These are phyloP conservation scores for Yamadazyma dendronema DNA, from an alignment of 1,139 yeast genomes.

Conservation along the genomic window DNA sequence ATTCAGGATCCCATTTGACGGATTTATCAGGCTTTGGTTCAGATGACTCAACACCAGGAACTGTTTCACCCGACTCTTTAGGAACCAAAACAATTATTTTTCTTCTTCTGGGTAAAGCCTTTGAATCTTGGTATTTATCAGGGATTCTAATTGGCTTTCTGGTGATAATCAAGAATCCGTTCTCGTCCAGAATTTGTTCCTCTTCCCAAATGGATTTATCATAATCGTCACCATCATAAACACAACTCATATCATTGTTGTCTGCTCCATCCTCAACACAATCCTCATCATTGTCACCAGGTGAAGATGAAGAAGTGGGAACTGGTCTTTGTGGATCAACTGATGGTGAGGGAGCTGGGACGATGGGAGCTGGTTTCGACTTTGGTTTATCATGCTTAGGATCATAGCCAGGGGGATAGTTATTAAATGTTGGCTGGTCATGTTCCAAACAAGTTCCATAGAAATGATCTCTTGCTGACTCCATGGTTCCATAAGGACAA, in stretches of 20 bases:
- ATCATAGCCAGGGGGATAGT: conserved; percentile 12
- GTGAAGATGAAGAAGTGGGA: not conserved
- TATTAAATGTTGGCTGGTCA: conserved; percentile 16
- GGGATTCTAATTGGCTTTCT: conserved; percentile 24
- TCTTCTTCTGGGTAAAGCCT: conserved; percentile 15
- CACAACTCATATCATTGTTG: conserved; percentile 5
- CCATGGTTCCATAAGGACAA: conserved; percentile 48
- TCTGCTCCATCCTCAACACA: not conserved
- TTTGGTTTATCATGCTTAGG: not conserved
- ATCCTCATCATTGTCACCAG: not conserved
- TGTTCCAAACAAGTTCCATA: conserved; percentile 54
- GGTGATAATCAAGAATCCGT: conserved; percentile 21
- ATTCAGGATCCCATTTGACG: conserved; percentile 1
- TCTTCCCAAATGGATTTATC: conserved; percentile 27
- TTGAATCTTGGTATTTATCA: conserved; percentile 14
- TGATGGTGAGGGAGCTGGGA: not conserved
- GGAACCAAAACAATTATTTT: conserved; percentile 18
- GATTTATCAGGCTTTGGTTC: not conserved
- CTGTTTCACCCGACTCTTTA: conserved; percentile 2
- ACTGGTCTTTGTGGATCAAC: not conserved
- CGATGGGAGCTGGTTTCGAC: conserved; percentile 3
- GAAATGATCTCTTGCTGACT: conserved; percentile 53
- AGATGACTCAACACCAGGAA: no score
- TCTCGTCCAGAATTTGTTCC: conserved; percentile 19
- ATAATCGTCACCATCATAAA: conserved; percentile 9